Evolutionary conservation across 2,329 filamentous ascomycete genomes (phyloP).

Genomic region (Botrytis medusae): DNA sequence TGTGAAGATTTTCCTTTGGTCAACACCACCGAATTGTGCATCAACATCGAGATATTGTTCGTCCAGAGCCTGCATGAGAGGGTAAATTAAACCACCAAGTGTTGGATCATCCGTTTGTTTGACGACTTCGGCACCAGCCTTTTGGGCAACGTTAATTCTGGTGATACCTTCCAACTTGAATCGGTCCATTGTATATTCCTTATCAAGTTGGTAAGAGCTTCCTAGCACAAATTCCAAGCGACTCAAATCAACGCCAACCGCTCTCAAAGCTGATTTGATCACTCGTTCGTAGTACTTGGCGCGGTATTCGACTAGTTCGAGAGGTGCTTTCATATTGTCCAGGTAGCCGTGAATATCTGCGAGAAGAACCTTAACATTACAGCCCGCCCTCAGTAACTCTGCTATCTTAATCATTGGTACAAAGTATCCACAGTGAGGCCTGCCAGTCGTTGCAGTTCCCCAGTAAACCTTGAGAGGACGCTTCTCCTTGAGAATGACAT

Average conservation of each 20-base stretch:
- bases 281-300: slow-evolving; percentile 79
- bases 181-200: slow-evolving; percentile 83
- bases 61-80: slow-evolving; percentile 61
- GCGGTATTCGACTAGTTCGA: slow-evolving; percentile 78
- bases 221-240: slow-evolving; percentile 83
- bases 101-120: slow-evolving; percentile 72
- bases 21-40: slow-evolving; percentile 81
- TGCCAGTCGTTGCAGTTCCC: slow-evolving; percentile 65
- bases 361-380: slow-evolving; percentile 67
- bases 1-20: slow-evolving; percentile 88
- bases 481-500: slow-evolving; percentile 66
- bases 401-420: slow-evolving; percentile 81
- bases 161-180: slow-evolving; percentile 61
- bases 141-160: slow-evolving; percentile 59
- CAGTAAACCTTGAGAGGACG: slow-evolving; percentile 79
- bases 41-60: slow-evolving; percentile 73
- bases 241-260: slow-evolving; percentile 67
- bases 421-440: slow-evolving; percentile 87
- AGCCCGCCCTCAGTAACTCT: slow-evolving; percentile 80
- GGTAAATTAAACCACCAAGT: slow-evolving; percentile 75
- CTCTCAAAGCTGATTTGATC: slow-evolving; percentile 61
- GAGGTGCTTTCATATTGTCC: slow-evolving; percentile 80
- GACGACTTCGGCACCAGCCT: slow-evolving; percentile 89
- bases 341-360: slow-evolving; percentile 81
- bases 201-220: slow-evolving; percentile 73